Base-by-base conservation (phyloP, 2,329 filamentous ascomycete genomes). In the Exutisphaerella laricina region DNA sequence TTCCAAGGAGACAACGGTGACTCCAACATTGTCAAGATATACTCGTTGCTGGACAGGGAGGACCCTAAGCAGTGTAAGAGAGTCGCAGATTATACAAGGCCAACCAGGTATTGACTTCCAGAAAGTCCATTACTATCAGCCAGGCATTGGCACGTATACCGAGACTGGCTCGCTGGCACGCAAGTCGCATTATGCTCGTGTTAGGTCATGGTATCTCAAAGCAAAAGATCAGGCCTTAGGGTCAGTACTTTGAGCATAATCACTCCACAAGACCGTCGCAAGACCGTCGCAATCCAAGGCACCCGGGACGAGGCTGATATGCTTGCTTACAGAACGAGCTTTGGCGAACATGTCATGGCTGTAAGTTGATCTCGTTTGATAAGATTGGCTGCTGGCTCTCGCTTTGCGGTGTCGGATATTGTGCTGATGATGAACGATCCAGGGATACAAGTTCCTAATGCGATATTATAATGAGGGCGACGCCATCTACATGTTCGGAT, bases 271-370 rank as follows among this genome's bases (percentile, higher is more conserved):
- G n/a, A n/a, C n/a, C n/a, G n/a, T n/a, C n/a, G n/a, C n/a, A n/a
- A n/a, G n/a, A n/a, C n/a, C n/a, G n/a, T n/a, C n/a, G n/a, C n/a
- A n/a, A n/a, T n/a, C n/a, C n/a, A n/a, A n/a, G n/a, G n/a, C n/a
- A n/a, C n/a, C n/a, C n/a, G n/a, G n/a, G n/a, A n/a, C n/a, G n/a
- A n/a, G n/a, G n/a, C n/a, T n/a, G n/a, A n/a, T n/a, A n/a, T n/a
- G n/a, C n/a, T n/a, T n/a, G n/a, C n/a, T n/a, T n/a, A n/a, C n/a
- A 1, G 28, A 4, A 84, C 83, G 0, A 87, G 82, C 0, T 90
- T 94, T 51, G 85, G 84, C 53, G 75, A 87, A 43, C 86, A 92
- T 65, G 86, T 92, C 8, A 85, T 92, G 54, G 85, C 82, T n/a
- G n/a, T n/a, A n/a, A n/a, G n/a, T n/a, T n/a, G n/a, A n/a, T n/a